Conservation (phyloP, 305 asterid species). For the Solanum hybrid region DNA sequence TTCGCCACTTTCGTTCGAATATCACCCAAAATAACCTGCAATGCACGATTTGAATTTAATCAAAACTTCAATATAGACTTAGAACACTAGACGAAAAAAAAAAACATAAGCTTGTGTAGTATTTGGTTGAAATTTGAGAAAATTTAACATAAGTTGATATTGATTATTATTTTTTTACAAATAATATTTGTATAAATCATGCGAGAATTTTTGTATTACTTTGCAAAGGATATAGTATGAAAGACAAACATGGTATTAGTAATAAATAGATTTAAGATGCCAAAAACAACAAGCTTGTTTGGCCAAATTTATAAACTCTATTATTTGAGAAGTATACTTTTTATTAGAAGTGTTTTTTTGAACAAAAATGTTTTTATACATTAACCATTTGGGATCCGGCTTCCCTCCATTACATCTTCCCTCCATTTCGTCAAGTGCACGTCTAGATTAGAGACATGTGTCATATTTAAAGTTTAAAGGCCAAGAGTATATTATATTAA, state of each 20-base stretch:
- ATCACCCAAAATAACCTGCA: background rate
- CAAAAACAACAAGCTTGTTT: background rate
- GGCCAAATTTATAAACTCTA: background rate
- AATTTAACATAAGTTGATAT: background rate
- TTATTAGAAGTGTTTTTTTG: background rate
- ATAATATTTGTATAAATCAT: background rate
- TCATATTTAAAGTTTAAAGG: no score
- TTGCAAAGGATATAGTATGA: background rate
- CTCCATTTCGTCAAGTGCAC: no score
- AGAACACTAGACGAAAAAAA: fast-evolving
- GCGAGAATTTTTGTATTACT: background rate
- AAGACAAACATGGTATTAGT: background rate
- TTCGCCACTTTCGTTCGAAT: background rate
- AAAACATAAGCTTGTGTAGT: background rate
- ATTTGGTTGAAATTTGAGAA: background rate
- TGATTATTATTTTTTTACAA: background rate
- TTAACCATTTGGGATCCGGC: no score
- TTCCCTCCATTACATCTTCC: no score
- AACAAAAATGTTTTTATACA: no score
- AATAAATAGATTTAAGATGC: background rate
- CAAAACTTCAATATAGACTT: no score
- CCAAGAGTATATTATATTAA: no score
- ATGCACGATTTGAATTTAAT: background rate
- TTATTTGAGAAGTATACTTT: background rate
- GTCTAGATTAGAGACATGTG: no score